Conservation (phyloP, 1,139 yeast genomes). For the Suhomyces anneliseae region DNA sequence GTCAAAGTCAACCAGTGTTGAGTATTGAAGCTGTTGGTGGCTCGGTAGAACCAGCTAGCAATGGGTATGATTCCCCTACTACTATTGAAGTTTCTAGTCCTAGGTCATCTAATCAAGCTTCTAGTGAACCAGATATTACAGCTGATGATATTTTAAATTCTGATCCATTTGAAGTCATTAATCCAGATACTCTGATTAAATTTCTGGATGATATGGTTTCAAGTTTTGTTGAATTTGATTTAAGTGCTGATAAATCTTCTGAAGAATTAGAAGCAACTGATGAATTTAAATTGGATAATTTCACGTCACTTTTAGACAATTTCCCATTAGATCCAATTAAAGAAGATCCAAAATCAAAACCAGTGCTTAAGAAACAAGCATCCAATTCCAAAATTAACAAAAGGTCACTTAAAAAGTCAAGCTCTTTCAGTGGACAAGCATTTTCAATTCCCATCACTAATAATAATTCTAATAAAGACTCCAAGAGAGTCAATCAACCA, state of each 20-base stretch:
- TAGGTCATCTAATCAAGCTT: constrained; percentile 10
- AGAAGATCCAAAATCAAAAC: neutral
- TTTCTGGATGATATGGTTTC: constrained; percentile 5
- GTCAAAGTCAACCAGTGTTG: neutral
- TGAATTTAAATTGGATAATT: neutral
- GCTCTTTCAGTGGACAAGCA: constrained; percentile 14
- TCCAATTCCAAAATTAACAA: constrained; percentile 14
- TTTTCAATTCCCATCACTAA: constrained; percentile 4
- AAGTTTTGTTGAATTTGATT: constrained; percentile 10
- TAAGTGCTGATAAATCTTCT: constrained; percentile 9
- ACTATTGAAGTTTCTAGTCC: constrained; percentile 17
- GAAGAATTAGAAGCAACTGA: constrained; percentile 1
- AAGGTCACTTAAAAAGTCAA: constrained; percentile 16
- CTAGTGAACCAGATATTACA: constrained; percentile 14
- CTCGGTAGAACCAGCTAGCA: constrained; percentile 3
- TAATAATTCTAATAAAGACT: constrained; percentile 1
- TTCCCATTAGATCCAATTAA: neutral
- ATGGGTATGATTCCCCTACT: constrained; percentile 17
- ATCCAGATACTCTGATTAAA: constrained; percentile 2
- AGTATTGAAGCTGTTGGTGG: neutral
- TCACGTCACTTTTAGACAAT: neutral
- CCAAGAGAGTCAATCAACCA: constrained; percentile 13
- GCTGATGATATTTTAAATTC: constrained; percentile 25
- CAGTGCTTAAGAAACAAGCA: constrained; percentile 7
- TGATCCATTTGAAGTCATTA: constrained; percentile 23